Percentiles rank a stretch among this genome's conserved stretches.
phyloP scores from a whole-genome alignment of 1,284 basidiomycete species.

The Farysia itapuensis region DNA sequence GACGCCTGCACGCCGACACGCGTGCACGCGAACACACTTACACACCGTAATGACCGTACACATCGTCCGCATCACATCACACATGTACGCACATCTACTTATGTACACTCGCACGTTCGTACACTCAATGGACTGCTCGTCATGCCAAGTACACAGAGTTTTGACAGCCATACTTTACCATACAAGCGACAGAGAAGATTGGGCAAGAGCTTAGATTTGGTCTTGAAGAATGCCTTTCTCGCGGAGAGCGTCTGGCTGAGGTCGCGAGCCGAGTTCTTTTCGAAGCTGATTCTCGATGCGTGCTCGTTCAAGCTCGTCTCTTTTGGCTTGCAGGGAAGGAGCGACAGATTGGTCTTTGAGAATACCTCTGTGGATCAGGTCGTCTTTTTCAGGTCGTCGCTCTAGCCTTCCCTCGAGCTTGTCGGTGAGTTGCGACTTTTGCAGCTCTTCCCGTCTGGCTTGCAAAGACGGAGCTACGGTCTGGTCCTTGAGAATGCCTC shows the following conservation, averaged over 20 bases:
- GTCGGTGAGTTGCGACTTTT: constrained; percentile 34
- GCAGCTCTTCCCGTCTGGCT: constrained; percentile 69
- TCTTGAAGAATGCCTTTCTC: constrained; percentile 69
- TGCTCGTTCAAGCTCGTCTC: constrained; percentile 64
- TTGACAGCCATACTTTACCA: no score
- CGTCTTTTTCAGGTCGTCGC: constrained; percentile 32
- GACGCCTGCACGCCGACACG: no score
- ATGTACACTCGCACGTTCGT: no score
- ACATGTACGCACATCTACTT: no score
- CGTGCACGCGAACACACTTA: no score
- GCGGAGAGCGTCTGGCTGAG: constrained; percentile 71
- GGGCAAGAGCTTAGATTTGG: constrained; percentile 2
- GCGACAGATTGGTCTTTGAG: constrained; percentile 68
- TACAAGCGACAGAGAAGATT: no score
- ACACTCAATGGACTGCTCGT: no score
- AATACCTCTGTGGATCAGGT: constrained; percentile 34
- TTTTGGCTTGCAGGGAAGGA: constrained; percentile 69
- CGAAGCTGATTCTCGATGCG: constrained; percentile 66
- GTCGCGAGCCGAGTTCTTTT: constrained; percentile 69
- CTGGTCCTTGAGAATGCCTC: constrained; percentile 64
- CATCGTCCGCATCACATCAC: no score
- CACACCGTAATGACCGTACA: no score
- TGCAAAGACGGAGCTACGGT: constrained; percentile 72
- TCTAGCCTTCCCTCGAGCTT: constrained; percentile 34
- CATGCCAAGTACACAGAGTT: no score